phyloP scores from a whole-genome alignment of 2,329 filamentous ascomycete genomes.

The Xylariaceae sp. region DNA sequence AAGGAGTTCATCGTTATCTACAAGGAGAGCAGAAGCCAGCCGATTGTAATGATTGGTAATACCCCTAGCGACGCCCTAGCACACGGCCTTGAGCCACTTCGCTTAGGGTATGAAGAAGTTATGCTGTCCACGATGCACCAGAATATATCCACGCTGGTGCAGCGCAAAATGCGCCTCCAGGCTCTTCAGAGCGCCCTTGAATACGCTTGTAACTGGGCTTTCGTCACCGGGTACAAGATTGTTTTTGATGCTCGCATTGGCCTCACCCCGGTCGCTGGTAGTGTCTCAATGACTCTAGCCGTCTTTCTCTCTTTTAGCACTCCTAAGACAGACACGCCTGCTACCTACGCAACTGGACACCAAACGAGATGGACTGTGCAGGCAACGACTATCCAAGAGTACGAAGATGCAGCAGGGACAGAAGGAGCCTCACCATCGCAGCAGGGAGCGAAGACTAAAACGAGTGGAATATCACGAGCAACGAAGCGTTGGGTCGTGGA shows the following conservation, averaged over 20 bases:
- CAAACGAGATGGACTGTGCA: neutral
- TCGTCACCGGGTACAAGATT: neutral
- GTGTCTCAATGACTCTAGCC: neutral
- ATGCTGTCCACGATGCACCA: neutral
- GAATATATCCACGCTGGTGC: neutral
- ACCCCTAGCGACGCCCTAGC: neutral
- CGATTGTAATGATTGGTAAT: no score
- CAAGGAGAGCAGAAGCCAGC: no score
- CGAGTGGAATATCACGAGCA: neutral
- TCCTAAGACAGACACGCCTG: neutral
- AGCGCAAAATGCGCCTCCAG: neutral
- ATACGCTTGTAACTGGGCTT: neutral
- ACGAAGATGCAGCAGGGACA: no score
- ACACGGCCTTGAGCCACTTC: neutral
- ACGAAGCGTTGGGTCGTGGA: neutral
- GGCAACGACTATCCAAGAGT: neutral
- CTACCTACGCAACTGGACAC: accelerated
- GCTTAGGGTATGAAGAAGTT: neutral
- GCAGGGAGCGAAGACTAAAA: neutral
- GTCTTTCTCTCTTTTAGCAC: neutral
- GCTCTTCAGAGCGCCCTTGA: neutral
- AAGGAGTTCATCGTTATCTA: no score
- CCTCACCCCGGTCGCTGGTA: neutral
- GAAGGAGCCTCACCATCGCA: neutral
- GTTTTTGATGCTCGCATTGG: neutral